Evolutionary conservation across 805 yeast species (phyloP), one percentile per base, ranked within the genome.

Genomic region (Barnettozyma populi): DNA sequence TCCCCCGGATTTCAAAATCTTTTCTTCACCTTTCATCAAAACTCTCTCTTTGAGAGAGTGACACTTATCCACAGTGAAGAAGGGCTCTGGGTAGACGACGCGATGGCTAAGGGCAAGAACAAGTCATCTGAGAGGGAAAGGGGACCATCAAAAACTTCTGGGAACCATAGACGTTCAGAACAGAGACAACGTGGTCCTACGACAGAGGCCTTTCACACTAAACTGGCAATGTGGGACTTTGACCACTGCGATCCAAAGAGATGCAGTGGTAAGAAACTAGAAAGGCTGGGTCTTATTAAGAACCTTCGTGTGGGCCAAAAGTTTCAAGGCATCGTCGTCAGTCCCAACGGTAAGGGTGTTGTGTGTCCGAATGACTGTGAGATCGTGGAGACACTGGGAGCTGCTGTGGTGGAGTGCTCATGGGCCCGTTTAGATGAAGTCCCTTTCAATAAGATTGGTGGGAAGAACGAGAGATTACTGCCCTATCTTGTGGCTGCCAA

Each of bases 161-260:
- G 74, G 46, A 70, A 79, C 0, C 79, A 79, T 54, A 75, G 72
- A 27, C 77, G 76, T 49, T 73, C 59, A 52, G 74, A 70, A 44
- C 53, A 62, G 47, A 70, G 62, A 43, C 69, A 65, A 42, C 54
- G 46, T 5, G 50, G 46, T 0, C 44, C 44, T 2, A 43, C 54
- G 21, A 57, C 52, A 3, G 50, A 49, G 23, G 51, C 56, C 11
- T 86, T 88, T 60, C 96, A 95, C 1, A 84, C 85, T 31, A 90
- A 88, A 60, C 65, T 90, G 52, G 97, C 97, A 16, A 92, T 92
- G 99, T 92, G 99, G 97, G 99, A 94, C 65, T 94, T 94, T 62
- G 96, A 90, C 55, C 99, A 94, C 63, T 94, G 99, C 70, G 99
- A 94, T 67, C 99, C 99, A 1, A 94, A 94, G 62, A 76, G 97